Conservation (phyloP, 345 rosid genomes). For the Psidium guajava region DNA sequence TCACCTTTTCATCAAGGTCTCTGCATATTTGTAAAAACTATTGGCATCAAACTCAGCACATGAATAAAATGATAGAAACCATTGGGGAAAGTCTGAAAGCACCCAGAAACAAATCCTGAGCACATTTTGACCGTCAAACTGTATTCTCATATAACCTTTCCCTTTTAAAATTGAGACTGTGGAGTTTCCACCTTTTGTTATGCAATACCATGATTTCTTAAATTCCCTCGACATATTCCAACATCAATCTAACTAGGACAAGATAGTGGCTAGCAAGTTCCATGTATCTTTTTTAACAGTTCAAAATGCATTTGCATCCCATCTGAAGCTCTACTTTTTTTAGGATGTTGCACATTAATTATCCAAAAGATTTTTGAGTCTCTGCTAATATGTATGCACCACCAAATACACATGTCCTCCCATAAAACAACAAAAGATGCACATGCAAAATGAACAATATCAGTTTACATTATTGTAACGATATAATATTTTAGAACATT, state of each 20-base stretch:
- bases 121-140: neutral
- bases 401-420: neutral
- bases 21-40: constrained; percentile 21
- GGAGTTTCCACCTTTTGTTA: neutral
- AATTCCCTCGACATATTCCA: neutral
- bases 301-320: neutral
- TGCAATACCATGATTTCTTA: neutral
- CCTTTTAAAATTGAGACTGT: neutral
- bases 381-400: neutral
- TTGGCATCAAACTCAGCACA: neutral
- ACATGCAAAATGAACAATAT: neutral
- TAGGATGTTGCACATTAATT: neutral
- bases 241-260: neutral
- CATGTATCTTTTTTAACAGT: neutral
- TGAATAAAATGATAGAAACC: neutral
- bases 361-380: neutral
- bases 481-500: neutral
- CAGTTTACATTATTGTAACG: neutral
- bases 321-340: neutral
- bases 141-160: neutral
- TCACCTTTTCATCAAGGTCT: constrained; percentile 64
- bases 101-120: neutral
- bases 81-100: neutral
- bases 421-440: neutral
- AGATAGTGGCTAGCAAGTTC: neutral